These are phyloP conservation scores for Candida neerlandica DNA, from an alignment of 1,139 yeast species.

Conservation along the genomic window DNA sequence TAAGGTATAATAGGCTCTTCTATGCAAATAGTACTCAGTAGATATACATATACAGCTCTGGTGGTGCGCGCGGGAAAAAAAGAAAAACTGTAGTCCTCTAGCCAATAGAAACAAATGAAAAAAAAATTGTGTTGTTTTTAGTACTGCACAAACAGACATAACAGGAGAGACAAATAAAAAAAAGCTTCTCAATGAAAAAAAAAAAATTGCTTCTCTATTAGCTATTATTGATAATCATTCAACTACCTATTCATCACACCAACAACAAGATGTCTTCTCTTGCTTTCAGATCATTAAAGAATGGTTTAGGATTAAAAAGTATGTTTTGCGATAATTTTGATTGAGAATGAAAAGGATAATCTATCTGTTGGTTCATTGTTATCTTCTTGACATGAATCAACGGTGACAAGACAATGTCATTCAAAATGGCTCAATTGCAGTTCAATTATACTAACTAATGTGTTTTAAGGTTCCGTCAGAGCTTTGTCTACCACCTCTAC, in stretches of 20 bases:
- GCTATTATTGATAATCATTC: background rate
- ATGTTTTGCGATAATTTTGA: constrained; percentile 18
- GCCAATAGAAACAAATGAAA: constrained; percentile 10
- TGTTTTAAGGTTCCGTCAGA: constrained; percentile 30
- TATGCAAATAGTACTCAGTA: background rate
- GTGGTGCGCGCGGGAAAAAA: background rate
- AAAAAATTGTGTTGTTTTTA: constrained; percentile 4
- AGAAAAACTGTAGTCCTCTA: background rate
- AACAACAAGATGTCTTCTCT: constrained; percentile 37
- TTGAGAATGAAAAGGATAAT: background rate
- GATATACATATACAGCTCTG: background rate
- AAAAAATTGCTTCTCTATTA: constrained; percentile 9
- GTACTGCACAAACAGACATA: constrained; percentile 10
- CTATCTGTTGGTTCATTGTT: background rate
- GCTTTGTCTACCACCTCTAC: constrained; percentile 50
- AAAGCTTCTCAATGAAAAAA: constrained; percentile 10
- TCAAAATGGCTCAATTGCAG: background rate
- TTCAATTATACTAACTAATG: constrained; percentile 8
- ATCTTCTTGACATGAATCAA: no score
- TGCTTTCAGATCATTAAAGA: constrained; percentile 58
- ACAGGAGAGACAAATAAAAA: constrained; percentile 2
- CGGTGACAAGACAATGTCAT: background rate
- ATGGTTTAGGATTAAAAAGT: constrained; percentile 49
- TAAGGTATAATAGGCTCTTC: background rate
- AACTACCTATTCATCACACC: constrained; percentile 7